A percentile compares a stretch with the other conserved stretches of the same genome.
phyloP scores from a whole-genome alignment of 129 eudicot species.

The Centaurea solstitialis region DNA sequence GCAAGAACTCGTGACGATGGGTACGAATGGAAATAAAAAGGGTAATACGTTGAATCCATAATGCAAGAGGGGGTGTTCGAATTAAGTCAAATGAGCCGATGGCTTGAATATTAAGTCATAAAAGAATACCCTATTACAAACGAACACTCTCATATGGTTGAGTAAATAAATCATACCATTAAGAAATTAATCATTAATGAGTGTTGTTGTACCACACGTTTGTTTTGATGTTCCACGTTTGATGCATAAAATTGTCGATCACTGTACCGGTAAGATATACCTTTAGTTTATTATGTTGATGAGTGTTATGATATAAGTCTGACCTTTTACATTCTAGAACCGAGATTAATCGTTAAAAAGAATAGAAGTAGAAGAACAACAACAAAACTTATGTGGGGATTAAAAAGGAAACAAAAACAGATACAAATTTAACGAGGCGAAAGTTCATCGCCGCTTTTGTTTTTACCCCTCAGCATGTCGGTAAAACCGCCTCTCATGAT shows the following conservation, averaged over 20 bases:
- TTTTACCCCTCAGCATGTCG: constrained; percentile 83
- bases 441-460: constrained; percentile 53
- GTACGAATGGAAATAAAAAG: too few species aligned
- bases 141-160: not conserved
- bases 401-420: not conserved
- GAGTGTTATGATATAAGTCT: not conserved
- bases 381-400: constrained; percentile 12
- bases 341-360: constrained; percentile 18
- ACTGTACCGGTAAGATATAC: not conserved
- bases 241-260: not conserved
- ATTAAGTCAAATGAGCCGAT: not conserved
- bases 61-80: not conserved
- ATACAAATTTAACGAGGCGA: constrained; percentile 25
- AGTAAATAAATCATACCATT: too few species aligned
- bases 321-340: constrained; percentile 12
- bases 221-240: not conserved
- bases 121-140: not conserved
- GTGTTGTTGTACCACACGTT: too few species aligned
- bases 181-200: too few species aligned
- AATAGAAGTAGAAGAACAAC: constrained; percentile 14
- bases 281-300: not conserved
- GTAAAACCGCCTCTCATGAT: constrained; percentile 90
- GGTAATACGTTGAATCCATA: too few species aligned
- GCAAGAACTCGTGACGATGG: too few species aligned
- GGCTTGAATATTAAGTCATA: not conserved